phyloP scores from a whole-genome alignment of 768 basidiomycete species.

The Lactarius vividus region DNA sequence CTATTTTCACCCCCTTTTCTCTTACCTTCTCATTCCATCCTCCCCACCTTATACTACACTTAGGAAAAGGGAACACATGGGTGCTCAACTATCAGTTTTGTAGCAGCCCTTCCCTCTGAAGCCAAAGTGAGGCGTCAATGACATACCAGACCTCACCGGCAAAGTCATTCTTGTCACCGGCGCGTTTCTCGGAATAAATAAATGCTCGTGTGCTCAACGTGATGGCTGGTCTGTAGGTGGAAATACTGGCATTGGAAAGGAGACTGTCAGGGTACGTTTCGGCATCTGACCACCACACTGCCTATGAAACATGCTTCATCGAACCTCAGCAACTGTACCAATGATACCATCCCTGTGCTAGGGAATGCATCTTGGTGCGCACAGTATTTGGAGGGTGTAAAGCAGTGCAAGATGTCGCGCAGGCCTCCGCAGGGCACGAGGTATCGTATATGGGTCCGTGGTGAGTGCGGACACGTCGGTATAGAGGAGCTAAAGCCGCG shows the following conservation, averaged over 20 bases:
- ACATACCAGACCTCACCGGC: slow-evolving; percentile 25
- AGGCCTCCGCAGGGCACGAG: too few species aligned
- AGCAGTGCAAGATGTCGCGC: too few species aligned
- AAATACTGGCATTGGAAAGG: slow-evolving; percentile 54
- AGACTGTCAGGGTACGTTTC: slow-evolving; percentile 50
- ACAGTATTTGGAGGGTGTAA: too few species aligned
- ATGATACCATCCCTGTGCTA: too few species aligned
- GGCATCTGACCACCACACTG: too few species aligned
- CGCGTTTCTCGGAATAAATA: slow-evolving; percentile 43
- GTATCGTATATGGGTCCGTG: too few species aligned
- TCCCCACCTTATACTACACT: too few species aligned
- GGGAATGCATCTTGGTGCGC: too few species aligned
- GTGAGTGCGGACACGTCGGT: too few species aligned
- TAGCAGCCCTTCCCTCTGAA: slow-evolving; percentile 42
- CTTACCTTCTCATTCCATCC: too few species aligned
- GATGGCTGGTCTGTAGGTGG: slow-evolving; percentile 30
- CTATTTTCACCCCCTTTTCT: background rate
- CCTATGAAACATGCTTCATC: background rate
- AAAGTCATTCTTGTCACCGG: background rate
- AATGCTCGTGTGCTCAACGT: slow-evolving; percentile 31
- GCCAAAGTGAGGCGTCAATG: slow-evolving; percentile 40
- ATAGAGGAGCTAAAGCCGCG: too few species aligned
- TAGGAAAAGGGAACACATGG: background rate
- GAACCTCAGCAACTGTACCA: slow-evolving; percentile 41
- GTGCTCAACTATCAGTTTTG: background rate